Base-by-base conservation (phyloP, 2,329 filamentous ascomycete genomes). In the Arthrobotrys pseudoclavata region DNA sequence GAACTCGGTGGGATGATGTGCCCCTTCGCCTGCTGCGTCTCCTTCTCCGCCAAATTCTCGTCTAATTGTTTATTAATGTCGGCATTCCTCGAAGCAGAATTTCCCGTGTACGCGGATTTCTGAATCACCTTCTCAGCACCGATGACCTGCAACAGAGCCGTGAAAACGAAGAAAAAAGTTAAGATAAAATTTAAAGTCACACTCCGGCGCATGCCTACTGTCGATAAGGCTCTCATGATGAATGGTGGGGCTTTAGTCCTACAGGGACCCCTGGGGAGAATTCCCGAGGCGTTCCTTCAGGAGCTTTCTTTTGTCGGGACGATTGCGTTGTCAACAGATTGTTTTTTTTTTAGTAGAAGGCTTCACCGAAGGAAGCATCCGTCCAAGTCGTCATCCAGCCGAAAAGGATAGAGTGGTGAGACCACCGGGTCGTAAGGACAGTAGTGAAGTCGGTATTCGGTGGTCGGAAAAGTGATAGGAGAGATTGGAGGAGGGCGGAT, bases 81-180 rank as follows among this genome's bases (percentile, higher is more conserved):
- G 47, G 60, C 50, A 45, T 76, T 53, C 29, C 72, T 70, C 31
- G 55, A 68, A 18, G 67, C 53, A 45, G 60, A n/a, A 15, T 67
- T 53, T 24, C 66, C 63, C 13, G 60, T 26, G 34, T 76, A 76
- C 24, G 57, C 60, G 48, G 72, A 64, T 53, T 70, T 76, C 42
- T 61, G 72, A 66, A 76, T 66, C 40, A 61, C 60, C 45, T 76
- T 76, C 69, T 76, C 72, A 68, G 72, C 72, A 42, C 72, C 72
- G 72, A 76, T 76, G 72, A 76, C 72, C 72, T 76, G 72, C 72
- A 76, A 62, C 72, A 76, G 72, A 70, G 61, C 72, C 72, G 72
- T 61, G 42, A 76, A 76, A 47, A 70, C 48, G 52, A 76, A 69
- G 50, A 76, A 76, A 61, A 76, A 60, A 4, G 72, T 66, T 29